Evolutionary conservation across 2,329 filamentous ascomycete species (phyloP).

Genomic region (Chalara sp.): DNA sequence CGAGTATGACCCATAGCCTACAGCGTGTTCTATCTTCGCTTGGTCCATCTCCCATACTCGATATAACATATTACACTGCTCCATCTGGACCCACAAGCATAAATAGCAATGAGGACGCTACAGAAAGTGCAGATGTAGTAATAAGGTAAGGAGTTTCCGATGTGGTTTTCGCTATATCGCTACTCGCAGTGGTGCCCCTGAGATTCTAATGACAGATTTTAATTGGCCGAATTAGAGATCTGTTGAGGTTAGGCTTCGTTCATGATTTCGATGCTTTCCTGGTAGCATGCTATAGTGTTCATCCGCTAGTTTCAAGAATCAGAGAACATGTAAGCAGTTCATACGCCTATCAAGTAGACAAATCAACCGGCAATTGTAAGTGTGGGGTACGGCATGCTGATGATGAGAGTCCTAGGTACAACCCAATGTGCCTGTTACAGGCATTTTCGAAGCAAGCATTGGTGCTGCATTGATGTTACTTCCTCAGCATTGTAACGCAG

Average conservation of each 20-base stretch:
- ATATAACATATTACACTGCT: constrained; percentile 59
- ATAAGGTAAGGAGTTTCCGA: constrained; percentile 34
- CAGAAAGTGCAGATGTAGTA: constrained; percentile 55
- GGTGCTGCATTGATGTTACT: constrained; percentile 26
- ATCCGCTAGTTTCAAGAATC: constrained; percentile 58
- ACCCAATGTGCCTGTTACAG: constrained; percentile 54
- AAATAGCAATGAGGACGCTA: constrained; percentile 65
- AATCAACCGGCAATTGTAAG: too few species aligned
- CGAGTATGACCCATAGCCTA: constrained; percentile 64
- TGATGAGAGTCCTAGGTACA: constrained; percentile 6
- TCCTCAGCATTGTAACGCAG: too few species aligned
- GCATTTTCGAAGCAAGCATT: constrained; percentile 85
- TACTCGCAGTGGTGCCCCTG: too few species aligned
- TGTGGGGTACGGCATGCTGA: too few species aligned
- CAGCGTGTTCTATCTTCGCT: not conserved
- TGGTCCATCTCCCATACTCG: not conserved
- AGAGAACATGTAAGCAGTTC: too few species aligned
- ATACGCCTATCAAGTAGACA: constrained; percentile 22
- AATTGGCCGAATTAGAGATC: too few species aligned
- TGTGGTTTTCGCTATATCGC: too few species aligned
- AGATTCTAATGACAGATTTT: too few species aligned
- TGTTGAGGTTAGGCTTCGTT: too few species aligned
- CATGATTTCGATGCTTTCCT: constrained; percentile 66
- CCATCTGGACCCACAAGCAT: constrained; percentile 65
- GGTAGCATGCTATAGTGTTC: constrained; percentile 82